phyloP scores from a whole-genome alignment of 2,329 filamentous ascomycete genomes.

The Didymella sp. region DNA sequence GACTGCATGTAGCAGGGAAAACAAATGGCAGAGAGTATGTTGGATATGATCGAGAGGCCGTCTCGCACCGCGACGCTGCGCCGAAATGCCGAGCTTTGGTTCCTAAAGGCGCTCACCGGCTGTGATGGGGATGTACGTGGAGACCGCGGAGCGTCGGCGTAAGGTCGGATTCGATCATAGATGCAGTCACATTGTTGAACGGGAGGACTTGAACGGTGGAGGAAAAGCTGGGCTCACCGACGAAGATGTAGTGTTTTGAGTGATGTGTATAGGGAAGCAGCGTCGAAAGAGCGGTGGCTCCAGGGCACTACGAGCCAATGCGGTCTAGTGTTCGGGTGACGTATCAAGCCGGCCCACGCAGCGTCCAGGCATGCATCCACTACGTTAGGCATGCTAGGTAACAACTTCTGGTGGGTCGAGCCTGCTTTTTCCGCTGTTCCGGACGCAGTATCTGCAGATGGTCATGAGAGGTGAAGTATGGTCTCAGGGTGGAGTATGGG shows the following conservation, averaged over 20 bases:
- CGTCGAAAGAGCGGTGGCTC: constrained; percentile 39
- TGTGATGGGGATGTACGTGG: not conserved
- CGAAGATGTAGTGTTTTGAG: constrained; percentile 18
- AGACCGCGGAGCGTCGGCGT: constrained; percentile 6
- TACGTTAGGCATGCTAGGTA: constrained; percentile 9
- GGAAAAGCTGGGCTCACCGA: constrained; percentile 41
- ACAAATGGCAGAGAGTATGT: not conserved
- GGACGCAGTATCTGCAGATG: constrained; percentile 3
- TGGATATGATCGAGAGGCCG: not conserved
- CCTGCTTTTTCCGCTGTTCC: constrained; percentile 1
- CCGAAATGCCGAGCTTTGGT: constrained; percentile 15
- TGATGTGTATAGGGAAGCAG: constrained; percentile 17
- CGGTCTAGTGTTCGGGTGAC: constrained; percentile 22
- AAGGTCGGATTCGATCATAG: constrained; percentile 11
- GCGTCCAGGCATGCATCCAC: constrained; percentile 12
- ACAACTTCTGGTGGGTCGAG: constrained; percentile 12
- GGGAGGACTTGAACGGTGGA: constrained; percentile 20
- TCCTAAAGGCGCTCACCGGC: constrained; percentile 20
- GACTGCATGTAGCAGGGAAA: not conserved
- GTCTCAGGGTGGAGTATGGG: not conserved
- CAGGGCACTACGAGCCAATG: constrained; percentile 19
- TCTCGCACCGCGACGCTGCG: constrained; percentile 5
- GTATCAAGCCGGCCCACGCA: constrained; percentile 19
- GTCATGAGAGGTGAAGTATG: constrained; percentile 5
- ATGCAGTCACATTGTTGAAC: constrained; percentile 6